These are phyloP conservation scores for Trametopsis cervina DNA, from an alignment of 768 basidiomycete species.

Conservation along the genomic window DNA sequence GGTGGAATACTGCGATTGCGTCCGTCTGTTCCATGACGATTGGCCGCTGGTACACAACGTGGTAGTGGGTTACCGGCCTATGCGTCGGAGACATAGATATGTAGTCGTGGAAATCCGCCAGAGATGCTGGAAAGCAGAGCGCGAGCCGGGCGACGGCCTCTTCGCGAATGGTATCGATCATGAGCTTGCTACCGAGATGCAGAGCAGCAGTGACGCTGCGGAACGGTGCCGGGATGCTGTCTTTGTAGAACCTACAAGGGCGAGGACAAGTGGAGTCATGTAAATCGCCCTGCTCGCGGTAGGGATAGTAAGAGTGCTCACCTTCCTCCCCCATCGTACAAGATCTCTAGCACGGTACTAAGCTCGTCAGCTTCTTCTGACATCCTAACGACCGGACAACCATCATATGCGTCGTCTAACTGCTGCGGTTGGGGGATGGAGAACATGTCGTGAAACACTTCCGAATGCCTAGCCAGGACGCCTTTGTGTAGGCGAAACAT, in stretches of 20 bases:
- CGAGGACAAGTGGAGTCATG: not conserved
- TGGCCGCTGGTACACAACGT: no score
- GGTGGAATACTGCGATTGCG: not conserved
- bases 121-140: not conserved
- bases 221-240: not conserved
- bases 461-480: not conserved
- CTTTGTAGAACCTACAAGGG: not conserved
- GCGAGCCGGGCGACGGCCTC: not conserved
- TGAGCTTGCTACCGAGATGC: not conserved
- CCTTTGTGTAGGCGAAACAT: slow-evolving; percentile 2
- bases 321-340: not conserved
- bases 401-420: not conserved
- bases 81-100: not conserved
- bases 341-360: not conserved
- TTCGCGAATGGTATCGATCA: not conserved
- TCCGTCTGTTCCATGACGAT: not conserved
- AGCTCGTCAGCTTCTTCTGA: not conserved
- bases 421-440: not conserved
- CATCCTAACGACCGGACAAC: not conserved
- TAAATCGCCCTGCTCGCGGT: no score
- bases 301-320: not conserved
- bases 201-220: not conserved
- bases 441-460: slow-evolving; percentile 2
- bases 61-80: no score
- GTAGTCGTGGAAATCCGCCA: not conserved